A percentile compares a stretch with the other conserved stretches of the same genome.
Evolutionary conservation across 306 rosid genomes (phyloP).

Genomic region (Abrus precatorius): DNA sequence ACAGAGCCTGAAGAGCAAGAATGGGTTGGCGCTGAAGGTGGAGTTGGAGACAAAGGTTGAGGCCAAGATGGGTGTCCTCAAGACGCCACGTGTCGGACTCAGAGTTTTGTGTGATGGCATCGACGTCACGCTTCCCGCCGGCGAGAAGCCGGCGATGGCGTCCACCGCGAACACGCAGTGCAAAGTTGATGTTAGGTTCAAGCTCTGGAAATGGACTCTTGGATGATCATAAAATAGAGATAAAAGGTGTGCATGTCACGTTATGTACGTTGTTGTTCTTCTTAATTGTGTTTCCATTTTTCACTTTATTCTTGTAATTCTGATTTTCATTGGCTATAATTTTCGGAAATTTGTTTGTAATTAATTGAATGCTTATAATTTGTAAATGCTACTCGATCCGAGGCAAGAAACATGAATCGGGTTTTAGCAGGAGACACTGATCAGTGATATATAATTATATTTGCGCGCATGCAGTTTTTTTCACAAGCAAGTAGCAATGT

Average conservation of each 20-base stretch:
- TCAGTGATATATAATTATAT: no score
- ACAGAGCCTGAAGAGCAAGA: slow-evolving; percentile 62
- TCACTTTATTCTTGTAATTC: background rate
- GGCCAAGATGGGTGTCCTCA: slow-evolving; percentile 64
- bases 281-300: background rate
- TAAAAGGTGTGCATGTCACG: background rate
- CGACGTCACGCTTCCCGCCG: slow-evolving; percentile 58
- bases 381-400: background rate
- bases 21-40: slow-evolving; percentile 65
- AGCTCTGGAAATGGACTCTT: slow-evolving; percentile 98
- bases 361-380: slow-evolving; percentile 1
- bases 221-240: slow-evolving; percentile 30
- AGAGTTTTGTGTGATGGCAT: slow-evolving; percentile 76
- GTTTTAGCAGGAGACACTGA: background rate
- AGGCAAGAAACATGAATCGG: background rate
- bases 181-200: slow-evolving; percentile 72
- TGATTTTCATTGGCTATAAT: slow-evolving; percentile 23
- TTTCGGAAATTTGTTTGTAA: slow-evolving; percentile 5
- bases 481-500: no score
- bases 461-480: no score
- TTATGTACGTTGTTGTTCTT: background rate
- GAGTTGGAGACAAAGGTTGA: slow-evolving; percentile 77
- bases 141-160: slow-evolving; percentile 67
- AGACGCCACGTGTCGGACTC: slow-evolving; percentile 71
- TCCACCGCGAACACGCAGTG: slow-evolving; percentile 64